Conservation (phyloP, 116 monocot genomes). For the Dioscorea cayenensis region DNA sequence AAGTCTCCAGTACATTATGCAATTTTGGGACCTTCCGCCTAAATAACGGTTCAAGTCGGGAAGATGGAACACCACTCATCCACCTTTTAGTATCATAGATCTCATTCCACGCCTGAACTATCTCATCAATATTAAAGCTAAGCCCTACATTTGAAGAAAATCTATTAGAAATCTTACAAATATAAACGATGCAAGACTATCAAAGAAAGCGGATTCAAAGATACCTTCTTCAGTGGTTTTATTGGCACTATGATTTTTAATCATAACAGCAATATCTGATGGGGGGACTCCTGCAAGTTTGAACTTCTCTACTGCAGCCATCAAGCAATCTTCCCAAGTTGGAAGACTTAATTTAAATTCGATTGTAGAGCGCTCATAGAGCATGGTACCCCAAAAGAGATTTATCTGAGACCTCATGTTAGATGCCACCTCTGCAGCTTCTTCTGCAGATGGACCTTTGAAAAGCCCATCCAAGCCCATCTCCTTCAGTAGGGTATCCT, state of each 20-base stretch:
- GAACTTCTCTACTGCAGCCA: slow-evolving; percentile 61
- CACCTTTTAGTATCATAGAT: slow-evolving; percentile 79
- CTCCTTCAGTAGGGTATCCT: slow-evolving; percentile 42
- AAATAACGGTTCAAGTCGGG: slow-evolving; percentile 65
- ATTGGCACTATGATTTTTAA: slow-evolving; percentile 67
- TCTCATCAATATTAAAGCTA: slow-evolving; percentile 77
- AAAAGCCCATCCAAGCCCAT: slow-evolving; percentile 40
- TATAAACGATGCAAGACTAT: neutral
- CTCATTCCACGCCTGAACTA: slow-evolving; percentile 84
- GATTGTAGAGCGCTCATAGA: slow-evolving; percentile 71
- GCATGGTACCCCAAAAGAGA: slow-evolving; percentile 72
- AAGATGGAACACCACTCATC: slow-evolving; percentile 57
- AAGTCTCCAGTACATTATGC: slow-evolving; percentile 52
- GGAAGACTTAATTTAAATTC: slow-evolving; percentile 65
- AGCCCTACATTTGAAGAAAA: slow-evolving; percentile 41
- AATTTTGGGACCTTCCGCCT: slow-evolving; percentile 51
- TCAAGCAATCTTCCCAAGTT: slow-evolving; percentile 59
- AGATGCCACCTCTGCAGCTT: slow-evolving; percentile 54
- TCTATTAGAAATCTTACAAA: neutral
- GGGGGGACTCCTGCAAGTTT: slow-evolving; percentile 53
- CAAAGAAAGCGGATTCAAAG: neutral
- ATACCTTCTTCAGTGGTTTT: slow-evolving; percentile 69
- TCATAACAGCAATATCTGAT: slow-evolving; percentile 62
- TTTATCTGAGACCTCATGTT: slow-evolving; percentile 68
- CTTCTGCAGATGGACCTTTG: slow-evolving; percentile 53